These are phyloP conservation scores for Quambalaria eucalypti DNA, from an alignment of 1,284 basidiomycete genomes.

Conservation along the genomic window DNA sequence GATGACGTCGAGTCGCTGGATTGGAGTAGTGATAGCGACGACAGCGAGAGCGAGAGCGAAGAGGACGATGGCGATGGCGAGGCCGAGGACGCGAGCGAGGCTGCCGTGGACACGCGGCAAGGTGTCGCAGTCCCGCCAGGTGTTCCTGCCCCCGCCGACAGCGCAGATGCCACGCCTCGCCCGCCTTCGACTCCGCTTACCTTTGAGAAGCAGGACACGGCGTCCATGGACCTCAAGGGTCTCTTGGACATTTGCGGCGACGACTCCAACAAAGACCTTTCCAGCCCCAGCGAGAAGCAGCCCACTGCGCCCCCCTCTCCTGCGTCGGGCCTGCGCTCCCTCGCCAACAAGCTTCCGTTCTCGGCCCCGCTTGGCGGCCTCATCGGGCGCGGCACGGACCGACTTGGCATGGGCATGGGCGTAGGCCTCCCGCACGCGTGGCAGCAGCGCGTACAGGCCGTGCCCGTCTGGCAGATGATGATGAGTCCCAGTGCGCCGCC, in stretches of 20 bases:
- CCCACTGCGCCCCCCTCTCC: too few species aligned
- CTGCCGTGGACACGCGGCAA: too few species aligned
- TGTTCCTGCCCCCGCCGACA: not conserved
- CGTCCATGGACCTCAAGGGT: too few species aligned
- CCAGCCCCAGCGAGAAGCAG: too few species aligned
- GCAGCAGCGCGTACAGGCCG: slow-evolving; percentile 16
- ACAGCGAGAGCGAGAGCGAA: not conserved
- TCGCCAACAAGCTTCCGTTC: slow-evolving; percentile 4
- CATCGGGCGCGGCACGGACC: slow-evolving; percentile 3
- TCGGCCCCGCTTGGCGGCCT: too few species aligned
- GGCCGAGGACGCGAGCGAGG: slow-evolving; percentile 1
- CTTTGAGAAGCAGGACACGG: too few species aligned
- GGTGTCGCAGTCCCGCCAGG: too few species aligned
- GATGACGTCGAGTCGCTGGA: not conserved
- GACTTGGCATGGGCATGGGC: too few species aligned
- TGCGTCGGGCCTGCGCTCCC: not conserved
- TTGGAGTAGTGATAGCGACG: not conserved
- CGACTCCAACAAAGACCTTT: too few species aligned
- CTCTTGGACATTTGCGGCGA: too few species aligned
- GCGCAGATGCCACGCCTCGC: not conserved
- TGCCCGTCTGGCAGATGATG: slow-evolving; percentile 31
- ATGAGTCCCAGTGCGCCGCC: slow-evolving; percentile 9
- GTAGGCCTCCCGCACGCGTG: not conserved
- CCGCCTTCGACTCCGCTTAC: not conserved
- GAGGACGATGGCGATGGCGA: slow-evolving; percentile 1